Conservation (phyloP, 2,329 filamentous ascomycete genomes). For the Mollisiaceae sp. region DNA sequence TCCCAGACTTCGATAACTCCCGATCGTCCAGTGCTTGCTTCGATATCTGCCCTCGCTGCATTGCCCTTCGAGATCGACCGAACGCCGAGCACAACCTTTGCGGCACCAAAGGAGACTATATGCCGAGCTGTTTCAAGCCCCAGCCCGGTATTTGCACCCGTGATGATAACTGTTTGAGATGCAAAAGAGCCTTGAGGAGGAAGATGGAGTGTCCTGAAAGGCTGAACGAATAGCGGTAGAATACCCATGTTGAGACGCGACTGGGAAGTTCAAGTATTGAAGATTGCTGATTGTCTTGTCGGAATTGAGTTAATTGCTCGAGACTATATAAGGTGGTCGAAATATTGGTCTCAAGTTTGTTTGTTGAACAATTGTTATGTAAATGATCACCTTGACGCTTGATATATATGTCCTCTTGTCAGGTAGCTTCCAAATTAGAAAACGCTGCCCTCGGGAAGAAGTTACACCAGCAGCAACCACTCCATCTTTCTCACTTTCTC, state of each 20-base stretch:
- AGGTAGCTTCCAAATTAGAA: too few relatives aligned
- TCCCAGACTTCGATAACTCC: constrained; percentile 30
- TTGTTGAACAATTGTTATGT: not conserved
- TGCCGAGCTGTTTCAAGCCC: constrained; percentile 49
- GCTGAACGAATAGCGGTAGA: constrained; percentile 7
- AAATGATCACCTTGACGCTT: not conserved
- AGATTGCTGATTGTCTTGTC: not conserved
- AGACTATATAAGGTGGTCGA: not conserved
- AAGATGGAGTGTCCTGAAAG: constrained; percentile 10
- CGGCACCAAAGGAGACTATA: constrained; percentile 44
- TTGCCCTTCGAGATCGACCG: constrained; percentile 45
- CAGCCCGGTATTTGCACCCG: constrained; percentile 50
- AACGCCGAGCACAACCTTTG: constrained; percentile 49
- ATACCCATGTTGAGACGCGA: not conserved
- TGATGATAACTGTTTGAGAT: constrained; percentile 24
- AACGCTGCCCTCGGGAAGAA: not conserved
- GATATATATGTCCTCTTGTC: not conserved
- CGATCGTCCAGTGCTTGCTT: constrained; percentile 23
- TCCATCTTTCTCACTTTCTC: too few relatives aligned
- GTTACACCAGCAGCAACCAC: not conserved
- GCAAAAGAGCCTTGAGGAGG: constrained; percentile 14
- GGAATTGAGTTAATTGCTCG: not conserved
- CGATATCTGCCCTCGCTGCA: constrained; percentile 41
- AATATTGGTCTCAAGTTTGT: not conserved
- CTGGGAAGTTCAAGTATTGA: not conserved